phyloP scores from a whole-genome alignment of 2,329 filamentous ascomycete species.

The Ilyonectria destructans region DNA sequence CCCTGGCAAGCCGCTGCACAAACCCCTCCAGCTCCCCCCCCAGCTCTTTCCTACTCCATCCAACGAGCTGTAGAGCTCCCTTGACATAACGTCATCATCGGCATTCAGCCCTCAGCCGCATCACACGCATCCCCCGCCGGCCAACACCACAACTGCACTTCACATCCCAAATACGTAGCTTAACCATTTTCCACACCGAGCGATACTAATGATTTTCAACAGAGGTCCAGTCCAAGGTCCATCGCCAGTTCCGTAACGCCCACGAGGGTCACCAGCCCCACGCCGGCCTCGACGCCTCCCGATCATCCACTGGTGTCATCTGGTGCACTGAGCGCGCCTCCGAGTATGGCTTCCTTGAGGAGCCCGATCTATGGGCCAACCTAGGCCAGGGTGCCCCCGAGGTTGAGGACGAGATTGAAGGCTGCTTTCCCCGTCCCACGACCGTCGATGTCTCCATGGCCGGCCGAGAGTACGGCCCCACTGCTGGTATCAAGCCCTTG shows the following conservation, averaged over 20 bases:
- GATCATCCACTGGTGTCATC: constrained; percentile 93
- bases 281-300: constrained; percentile 89
- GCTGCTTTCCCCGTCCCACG: constrained; percentile 87
- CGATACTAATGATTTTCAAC: constrained; percentile 35
- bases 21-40: constrained; percentile 39
- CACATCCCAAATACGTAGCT: constrained; percentile 8
- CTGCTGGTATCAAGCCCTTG: constrained; percentile 92
- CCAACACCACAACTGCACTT: not conserved
- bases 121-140: constrained; percentile 3
- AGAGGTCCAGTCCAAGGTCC: constrained; percentile 89
- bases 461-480: constrained; percentile 92
- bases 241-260: constrained; percentile 89
- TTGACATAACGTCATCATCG: constrained; percentile 41
- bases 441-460: constrained; percentile 84
- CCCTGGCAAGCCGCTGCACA: constrained; percentile 38
- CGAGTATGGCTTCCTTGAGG: constrained; percentile 90
- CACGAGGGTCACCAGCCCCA: constrained; percentile 94
- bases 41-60: constrained; percentile 29
- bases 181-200: constrained; percentile 2
- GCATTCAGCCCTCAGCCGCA: constrained; percentile 18
- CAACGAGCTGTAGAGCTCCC: constrained; percentile 33
- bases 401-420: constrained; percentile 92
- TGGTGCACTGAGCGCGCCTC: constrained; percentile 92
- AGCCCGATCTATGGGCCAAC: constrained; percentile 91
- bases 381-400: constrained; percentile 95